Percentiles rank a stretch among this genome's conserved stretches.
Conservation (phyloP, 2,329 filamentous ascomycete species). For the Xylariaceae sp. region DNA sequence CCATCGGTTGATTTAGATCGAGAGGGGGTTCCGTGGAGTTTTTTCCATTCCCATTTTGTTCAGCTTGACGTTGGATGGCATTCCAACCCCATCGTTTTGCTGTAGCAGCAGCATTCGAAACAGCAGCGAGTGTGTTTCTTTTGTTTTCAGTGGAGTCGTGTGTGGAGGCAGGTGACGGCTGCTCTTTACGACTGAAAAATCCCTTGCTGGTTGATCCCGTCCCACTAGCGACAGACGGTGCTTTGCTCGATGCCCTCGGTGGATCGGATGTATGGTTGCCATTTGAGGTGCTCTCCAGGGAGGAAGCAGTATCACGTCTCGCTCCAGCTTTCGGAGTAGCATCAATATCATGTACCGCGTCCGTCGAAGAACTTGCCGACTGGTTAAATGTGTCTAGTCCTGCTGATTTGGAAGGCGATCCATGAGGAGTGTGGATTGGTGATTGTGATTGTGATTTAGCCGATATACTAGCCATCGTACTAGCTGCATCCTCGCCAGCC, state of each 20-base stretch:
- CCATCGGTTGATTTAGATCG: slow-evolving; percentile 33
- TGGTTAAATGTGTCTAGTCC: slow-evolving; percentile 13
- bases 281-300: slow-evolving; percentile 24
- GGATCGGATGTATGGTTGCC: slow-evolving; percentile 18
- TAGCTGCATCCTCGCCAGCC: slow-evolving; percentile 56
- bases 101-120: slow-evolving; percentile 31
- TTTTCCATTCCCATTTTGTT: slow-evolving; percentile 26
- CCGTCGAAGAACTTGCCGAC: slow-evolving; percentile 24
- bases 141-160: slow-evolving; percentile 24
- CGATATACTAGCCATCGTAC: slow-evolving; percentile 52
- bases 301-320: slow-evolving; percentile 30
- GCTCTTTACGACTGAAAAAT: slow-evolving; percentile 29
- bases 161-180: slow-evolving; percentile 15
- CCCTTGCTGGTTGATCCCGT: slow-evolving; percentile 25
- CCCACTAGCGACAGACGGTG: slow-evolving; percentile 25
- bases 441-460: slow-evolving; percentile 44
- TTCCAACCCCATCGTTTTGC: slow-evolving; percentile 33
- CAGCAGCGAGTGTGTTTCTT: slow-evolving; percentile 28
- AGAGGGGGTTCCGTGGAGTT: slow-evolving; percentile 30
- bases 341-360: slow-evolving; percentile 20
- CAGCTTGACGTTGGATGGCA: slow-evolving; percentile 30
- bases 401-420: slow-evolving; percentile 24
- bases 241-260: slow-evolving; percentile 22
- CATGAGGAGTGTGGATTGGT: slow-evolving; percentile 22
- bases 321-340: slow-evolving; percentile 20